A percentile compares a stretch with the other conserved stretches of the same genome.
These are phyloP conservation scores for Acanthamoeba rhysodes DNA, from an alignment of 208 protist species.

Conservation along the genomic window DNA sequence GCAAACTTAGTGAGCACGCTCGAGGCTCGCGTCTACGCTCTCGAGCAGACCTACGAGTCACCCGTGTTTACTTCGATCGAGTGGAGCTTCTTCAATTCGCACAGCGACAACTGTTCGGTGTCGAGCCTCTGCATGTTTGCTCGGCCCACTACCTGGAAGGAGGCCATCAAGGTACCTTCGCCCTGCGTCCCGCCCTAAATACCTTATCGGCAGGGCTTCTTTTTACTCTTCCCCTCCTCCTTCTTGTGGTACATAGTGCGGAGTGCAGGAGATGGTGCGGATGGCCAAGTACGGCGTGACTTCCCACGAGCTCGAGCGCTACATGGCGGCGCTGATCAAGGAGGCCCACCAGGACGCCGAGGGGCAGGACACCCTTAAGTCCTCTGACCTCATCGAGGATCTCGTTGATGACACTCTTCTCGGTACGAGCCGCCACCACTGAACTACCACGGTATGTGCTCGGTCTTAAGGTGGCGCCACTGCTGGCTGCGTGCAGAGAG, in stretches of 20 bases:
- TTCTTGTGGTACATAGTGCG: neutral
- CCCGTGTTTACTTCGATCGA: constrained; percentile 50
- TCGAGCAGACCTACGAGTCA: constrained; percentile 17
- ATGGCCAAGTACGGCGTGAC: constrained; percentile 66
- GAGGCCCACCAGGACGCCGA: constrained; percentile 51
- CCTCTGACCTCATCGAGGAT: constrained; percentile 15
- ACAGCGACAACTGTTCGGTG: constrained; percentile 47
- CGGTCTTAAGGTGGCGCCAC: too few species aligned
- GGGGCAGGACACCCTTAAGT: constrained; percentile 32
- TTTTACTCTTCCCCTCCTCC: neutral
- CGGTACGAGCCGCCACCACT: neutral
- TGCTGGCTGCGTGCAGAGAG: neutral
- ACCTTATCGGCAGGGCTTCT: neutral
- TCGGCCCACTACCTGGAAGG: constrained; percentile 31
- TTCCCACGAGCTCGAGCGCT: constrained; percentile 49
- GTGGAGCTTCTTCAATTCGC: constrained; percentile 62
- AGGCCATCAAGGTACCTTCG: constrained; percentile 21
- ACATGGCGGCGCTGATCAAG: constrained; percentile 43
- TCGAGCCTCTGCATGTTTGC: constrained; percentile 18
- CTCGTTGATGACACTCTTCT: constrained; percentile 44
- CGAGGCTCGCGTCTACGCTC: constrained; percentile 3
- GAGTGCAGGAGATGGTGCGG: constrained; percentile 31
- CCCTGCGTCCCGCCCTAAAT: neutral
- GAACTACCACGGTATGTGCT: neutral
- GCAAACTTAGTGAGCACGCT: neutral